Conservation (phyloP, 2,329 filamentous ascomycete species). For the Xylaria sp. region DNA sequence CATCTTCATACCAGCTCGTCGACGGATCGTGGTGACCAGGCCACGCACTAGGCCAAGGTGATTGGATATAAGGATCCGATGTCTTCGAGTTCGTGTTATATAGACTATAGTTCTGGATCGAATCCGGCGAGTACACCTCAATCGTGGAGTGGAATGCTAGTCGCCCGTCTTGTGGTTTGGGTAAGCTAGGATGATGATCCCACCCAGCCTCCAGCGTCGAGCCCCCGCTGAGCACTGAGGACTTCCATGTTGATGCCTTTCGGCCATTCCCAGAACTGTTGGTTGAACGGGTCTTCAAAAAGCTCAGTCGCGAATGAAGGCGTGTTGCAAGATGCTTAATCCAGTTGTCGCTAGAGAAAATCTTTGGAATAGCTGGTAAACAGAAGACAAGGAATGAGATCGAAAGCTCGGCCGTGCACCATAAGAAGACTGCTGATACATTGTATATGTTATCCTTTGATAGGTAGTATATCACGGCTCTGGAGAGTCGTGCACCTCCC, state of each 20-base stretch:
- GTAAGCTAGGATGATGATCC: not conserved
- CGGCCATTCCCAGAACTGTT: not conserved
- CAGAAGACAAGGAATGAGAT: constrained; percentile 31
- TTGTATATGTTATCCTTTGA: constrained; percentile 32
- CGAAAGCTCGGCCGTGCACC: constrained; percentile 31
- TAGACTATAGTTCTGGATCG: not conserved
- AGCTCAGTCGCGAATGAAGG: constrained; percentile 2
- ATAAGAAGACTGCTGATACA: constrained; percentile 26
- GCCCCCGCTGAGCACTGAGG: not conserved
- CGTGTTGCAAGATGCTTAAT: constrained; percentile 4
- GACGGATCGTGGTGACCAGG: constrained; percentile 8
- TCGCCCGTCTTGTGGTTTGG: not conserved
- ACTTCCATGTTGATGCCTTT: constrained; percentile 5
- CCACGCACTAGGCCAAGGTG: not conserved
- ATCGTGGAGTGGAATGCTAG: not conserved
- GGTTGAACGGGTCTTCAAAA: not conserved
- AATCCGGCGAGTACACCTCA: not conserved
- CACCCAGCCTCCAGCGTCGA: constrained; percentile 3
- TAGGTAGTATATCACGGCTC: constrained; percentile 27
- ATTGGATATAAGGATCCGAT: not conserved
- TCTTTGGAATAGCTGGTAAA: constrained; percentile 26
- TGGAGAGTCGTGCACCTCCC: constrained; percentile 20
- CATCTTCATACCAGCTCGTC: constrained; percentile 30
- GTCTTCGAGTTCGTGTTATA: not conserved
- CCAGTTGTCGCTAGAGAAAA: constrained; percentile 23